phyloP scores from a whole-genome alignment of 73 alveolate genomes.

The Paraurostyla sp. region DNA sequence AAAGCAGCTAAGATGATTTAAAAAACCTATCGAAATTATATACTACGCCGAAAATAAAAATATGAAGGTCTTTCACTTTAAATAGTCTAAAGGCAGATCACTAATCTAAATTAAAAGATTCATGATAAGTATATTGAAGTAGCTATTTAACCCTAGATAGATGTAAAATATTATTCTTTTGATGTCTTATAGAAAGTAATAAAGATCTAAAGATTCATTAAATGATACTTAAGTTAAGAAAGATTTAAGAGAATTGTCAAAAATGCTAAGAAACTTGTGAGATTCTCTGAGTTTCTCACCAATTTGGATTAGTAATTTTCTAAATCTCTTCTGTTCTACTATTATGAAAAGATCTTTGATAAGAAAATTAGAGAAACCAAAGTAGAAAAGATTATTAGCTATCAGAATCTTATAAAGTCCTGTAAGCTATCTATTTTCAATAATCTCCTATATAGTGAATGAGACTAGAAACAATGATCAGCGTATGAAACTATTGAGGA shows the following conservation, averaged over 20 bases:
- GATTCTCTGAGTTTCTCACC: neutral
- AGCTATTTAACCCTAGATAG: neutral
- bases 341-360: conserved; percentile 6
- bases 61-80: no score
- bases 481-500: conserved; percentile 1
- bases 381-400: neutral
- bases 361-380: neutral
- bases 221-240: neutral
- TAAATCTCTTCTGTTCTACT: neutral
- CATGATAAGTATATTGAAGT: neutral
- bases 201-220: neutral
- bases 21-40: no score
- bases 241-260: neutral
- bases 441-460: conserved; percentile 13
- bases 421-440: neutral
- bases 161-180: neutral
- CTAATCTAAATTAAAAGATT: neutral
- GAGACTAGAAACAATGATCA: conserved; percentile 3
- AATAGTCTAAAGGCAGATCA: no score
- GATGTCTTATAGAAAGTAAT: conserved; percentile 18
- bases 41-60: no score
- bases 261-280: neutral
- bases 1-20: no score
- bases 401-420: neutral
- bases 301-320: neutral